Percentiles rank a stretch among this genome's conserved stretches.
Evolutionary conservation across 768 basidiomycete genomes (phyloP).

Genomic region (Leucocoprinus sp.): DNA sequence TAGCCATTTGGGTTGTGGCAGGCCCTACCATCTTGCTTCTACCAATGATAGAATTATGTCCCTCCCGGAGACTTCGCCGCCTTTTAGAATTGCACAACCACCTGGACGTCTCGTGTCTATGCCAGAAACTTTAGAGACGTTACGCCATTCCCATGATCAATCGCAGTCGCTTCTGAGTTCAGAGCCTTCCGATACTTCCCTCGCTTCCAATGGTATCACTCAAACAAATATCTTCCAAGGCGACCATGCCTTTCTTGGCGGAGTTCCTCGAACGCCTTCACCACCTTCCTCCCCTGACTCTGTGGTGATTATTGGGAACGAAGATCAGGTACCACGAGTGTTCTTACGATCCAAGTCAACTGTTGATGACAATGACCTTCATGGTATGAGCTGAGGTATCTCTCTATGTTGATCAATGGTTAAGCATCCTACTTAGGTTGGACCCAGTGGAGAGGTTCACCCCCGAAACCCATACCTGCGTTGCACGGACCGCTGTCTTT

Average conservation of each 20-base stretch:
- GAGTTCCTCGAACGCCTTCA: constrained; percentile 48
- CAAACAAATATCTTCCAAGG: not conserved
- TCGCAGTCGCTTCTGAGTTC: not conserved
- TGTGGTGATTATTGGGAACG: constrained; percentile 50
- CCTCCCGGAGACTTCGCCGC: constrained; percentile 37
- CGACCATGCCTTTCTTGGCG: constrained; percentile 13
- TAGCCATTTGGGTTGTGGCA: constrained; percentile 21
- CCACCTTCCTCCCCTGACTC: constrained; percentile 69
- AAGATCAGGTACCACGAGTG: constrained; percentile 37
- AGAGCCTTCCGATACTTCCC: not conserved
- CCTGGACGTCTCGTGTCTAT: constrained; percentile 43
- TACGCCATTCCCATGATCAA: constrained; percentile 8
- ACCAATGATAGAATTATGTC: constrained; percentile 29
- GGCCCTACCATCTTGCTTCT: not conserved
- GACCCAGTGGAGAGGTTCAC: constrained; percentile 69
- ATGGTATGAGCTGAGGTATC: not conserved
- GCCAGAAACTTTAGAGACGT: constrained; percentile 29
- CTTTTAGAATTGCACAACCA: constrained; percentile 13
- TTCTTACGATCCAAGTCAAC: constrained; percentile 32
- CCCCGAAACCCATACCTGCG: constrained; percentile 78
- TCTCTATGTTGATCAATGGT: not conserved
- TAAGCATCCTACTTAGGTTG: constrained; percentile 38
- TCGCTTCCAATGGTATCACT: not conserved
- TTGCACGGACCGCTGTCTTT: constrained; percentile 77
- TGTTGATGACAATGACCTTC: constrained; percentile 23